Evolutionary conservation across 371 early-diverging fungal genomes (phyloP).

Genomic region (Fennellomyces sp.): DNA sequence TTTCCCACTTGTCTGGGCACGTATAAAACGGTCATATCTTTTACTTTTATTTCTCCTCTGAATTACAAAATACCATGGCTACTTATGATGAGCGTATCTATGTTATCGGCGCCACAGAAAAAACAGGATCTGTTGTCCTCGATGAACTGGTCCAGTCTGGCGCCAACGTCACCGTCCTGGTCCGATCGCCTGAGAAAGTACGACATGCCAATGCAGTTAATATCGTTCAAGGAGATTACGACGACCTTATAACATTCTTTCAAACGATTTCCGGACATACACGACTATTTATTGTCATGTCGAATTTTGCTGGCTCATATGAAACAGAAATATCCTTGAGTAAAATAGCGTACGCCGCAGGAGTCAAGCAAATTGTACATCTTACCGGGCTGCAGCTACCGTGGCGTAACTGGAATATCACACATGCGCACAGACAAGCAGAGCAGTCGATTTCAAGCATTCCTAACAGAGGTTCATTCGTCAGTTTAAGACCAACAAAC

Average conservation of each 20-base stretch:
- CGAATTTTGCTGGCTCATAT: not conserved
- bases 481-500: conserved; percentile 10
- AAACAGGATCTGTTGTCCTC: conserved; percentile 21
- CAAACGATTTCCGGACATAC: conserved; percentile 28
- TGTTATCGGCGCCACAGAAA: conserved; percentile 36
- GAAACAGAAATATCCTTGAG: not conserved
- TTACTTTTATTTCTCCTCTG: too few relatives aligned
- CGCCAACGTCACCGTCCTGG: conserved; percentile 18
- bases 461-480: conserved; percentile 24
- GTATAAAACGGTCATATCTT: too few relatives aligned
- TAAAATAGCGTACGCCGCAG: conserved; percentile 27
- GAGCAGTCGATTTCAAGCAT: conserved; percentile 27
- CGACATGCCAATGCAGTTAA: not conserved
- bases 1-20: too few relatives aligned
- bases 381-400: conserved; percentile 20
- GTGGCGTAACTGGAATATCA: conserved; percentile 25
- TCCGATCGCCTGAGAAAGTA: conserved; percentile 13
- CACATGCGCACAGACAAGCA: conserved; percentile 19
- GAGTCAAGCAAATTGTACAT: conserved; percentile 37
- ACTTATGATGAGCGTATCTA: conserved; percentile 20
- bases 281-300: conserved; percentile 10
- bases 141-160: conserved; percentile 15
- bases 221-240: not conserved
- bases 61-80: too few relatives aligned
- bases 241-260: conserved; percentile 16